These are phyloP conservation scores for Wilcoxina mikolae DNA, from an alignment of 495 filamentous ascomycete species.

Conservation along the genomic window DNA sequence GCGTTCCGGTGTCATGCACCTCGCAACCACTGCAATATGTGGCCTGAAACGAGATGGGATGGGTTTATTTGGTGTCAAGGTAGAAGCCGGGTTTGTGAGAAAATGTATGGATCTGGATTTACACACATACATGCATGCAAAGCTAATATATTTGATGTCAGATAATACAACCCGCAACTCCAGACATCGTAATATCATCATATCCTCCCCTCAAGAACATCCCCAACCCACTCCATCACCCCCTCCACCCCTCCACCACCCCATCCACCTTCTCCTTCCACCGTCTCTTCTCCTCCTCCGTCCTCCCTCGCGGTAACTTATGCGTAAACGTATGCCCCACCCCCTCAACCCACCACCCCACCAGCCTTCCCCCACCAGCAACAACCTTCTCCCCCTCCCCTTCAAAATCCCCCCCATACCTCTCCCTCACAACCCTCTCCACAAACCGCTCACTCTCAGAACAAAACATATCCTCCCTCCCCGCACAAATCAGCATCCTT, in stretches of 20 bases:
- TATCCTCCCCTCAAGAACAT: not conserved
- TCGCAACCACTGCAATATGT: no score
- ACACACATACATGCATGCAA: no score
- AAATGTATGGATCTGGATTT: no score
- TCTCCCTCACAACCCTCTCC: not conserved
- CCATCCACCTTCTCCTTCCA: not conserved
- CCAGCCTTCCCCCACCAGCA: not conserved
- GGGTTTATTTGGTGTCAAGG: no score
- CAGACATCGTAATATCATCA: no score
- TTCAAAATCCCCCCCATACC: not conserved
- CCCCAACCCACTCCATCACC: not conserved
- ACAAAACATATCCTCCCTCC: not conserved
- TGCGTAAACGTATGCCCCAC: conserved; percentile 1
- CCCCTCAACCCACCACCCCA: not conserved
- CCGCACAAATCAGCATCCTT: not conserved
- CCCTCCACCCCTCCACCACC: not conserved
- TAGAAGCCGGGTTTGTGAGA: no score
- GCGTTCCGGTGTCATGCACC: no score
- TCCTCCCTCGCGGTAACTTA: not conserved
- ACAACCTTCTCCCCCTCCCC: not conserved
- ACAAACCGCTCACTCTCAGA: not conserved
- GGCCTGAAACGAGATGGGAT: no score
- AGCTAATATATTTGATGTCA: no score
- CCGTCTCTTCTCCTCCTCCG: not conserved
- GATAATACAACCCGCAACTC: no score